A percentile compares a stretch with the other conserved stretches of the same genome.
These are phyloP conservation scores for Peronospora destructor DNA, from an alignment of 352 stramenopile genomes.

Conservation along the genomic window DNA sequence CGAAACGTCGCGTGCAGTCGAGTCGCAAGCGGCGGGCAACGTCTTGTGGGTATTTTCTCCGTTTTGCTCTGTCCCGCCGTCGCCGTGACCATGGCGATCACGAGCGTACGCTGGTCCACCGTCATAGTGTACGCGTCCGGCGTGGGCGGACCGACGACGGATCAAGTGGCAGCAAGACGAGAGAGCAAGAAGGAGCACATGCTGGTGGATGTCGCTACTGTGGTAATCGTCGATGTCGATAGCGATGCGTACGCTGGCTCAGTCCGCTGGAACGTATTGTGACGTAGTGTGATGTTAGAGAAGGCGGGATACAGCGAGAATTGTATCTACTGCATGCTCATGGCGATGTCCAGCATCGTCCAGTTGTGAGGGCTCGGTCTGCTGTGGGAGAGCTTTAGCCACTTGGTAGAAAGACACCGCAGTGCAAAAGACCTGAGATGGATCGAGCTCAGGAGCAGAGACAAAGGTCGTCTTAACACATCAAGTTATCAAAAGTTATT, in stretches of 20 bases:
- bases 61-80: background rate
- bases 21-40: slow-evolving; percentile 1
- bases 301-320: background rate
- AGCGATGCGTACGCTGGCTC: slow-evolving; percentile 1
- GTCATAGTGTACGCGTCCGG: slow-evolving; percentile 54
- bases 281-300: background rate
- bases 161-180: background rate
- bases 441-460: too few relatives aligned
- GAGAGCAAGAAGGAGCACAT: background rate
- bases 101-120: slow-evolving; percentile 38
- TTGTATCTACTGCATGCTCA: background rate
- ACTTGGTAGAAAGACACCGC: too few relatives aligned
- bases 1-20: slow-evolving; percentile 4
- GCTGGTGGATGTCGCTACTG: background rate
- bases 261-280: background rate
- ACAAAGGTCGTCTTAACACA: too few relatives aligned
- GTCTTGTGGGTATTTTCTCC: slow-evolving; percentile 14
- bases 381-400: too few relatives aligned
- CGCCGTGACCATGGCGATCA: slow-evolving; percentile 1
- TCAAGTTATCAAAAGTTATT: too few relatives aligned
- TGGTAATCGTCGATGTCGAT: background rate
- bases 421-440: background rate
- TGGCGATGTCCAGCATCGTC: background rate
- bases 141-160: slow-evolving; percentile 6
- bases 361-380: background rate